Base-by-base conservation (phyloP, 257 asterid species). In the Pogostemon cablin region DNA sequence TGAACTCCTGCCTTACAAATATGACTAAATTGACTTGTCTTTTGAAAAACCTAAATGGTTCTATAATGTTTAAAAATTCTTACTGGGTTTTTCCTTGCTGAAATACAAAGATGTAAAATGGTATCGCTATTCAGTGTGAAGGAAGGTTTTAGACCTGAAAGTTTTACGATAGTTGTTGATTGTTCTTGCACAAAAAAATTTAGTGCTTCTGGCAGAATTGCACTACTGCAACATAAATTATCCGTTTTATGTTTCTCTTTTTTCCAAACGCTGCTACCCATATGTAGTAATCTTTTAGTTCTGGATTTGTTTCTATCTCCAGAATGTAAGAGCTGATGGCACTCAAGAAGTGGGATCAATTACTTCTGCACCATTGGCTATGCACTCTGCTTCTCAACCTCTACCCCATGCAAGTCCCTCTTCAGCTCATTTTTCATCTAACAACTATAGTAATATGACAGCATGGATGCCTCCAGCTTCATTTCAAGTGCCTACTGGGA, bases 401-500 rank as follows among this genome's bases (percentile, higher is more conserved):
- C 84, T 68, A 68, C 80, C 89, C 53, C 80, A 67, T 83, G 62
- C 83, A 76, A 71, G 79, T 82, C 77, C 88, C 34, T 68, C 76
- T 44, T 9, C 83, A 38, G 59, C 79, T 67, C 67, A 77, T 63
- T 78, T 78, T 86, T 72, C 84, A 32, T 67, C 86, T 49, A 77
- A 83, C 70, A 81, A 66, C 78, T 70, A 68, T 72, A 68, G 61
- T 73, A 81, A 83, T 63, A 69, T 73, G 77, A 55, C 75, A 68
- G 46, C 71, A 41, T 80, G 90, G 83, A 77, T 82, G 77, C 86
- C 87, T n/a, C 76, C 80, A 39, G 85, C 92, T 48, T 68, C 81
- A 46, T 88, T 83, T 84, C 96, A 87, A 49, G 83, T 75, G 60
- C 85, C 84, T 52, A 67, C 78, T 7, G 91, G 86, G 68, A 74